Evolutionary conservation across 768 basidiomycete genomes (phyloP), one percentile per base, ranked within the genome.

Genomic region (Paxillus ammoniavirescens): DNA sequence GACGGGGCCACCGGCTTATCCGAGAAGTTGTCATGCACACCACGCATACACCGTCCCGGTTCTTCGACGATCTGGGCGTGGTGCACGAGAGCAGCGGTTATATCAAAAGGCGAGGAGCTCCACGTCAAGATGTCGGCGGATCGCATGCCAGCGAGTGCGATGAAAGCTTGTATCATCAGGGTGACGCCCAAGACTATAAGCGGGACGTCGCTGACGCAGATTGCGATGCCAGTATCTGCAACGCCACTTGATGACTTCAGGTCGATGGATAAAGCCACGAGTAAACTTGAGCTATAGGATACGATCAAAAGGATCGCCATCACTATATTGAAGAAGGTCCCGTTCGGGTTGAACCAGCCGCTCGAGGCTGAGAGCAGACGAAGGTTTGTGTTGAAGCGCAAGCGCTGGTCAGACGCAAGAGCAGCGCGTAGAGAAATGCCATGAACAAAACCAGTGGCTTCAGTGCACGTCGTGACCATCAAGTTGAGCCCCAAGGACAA

Each of bases 21-120:
- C 23, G 40, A 23, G 2, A 28, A 31, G 8, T 9, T 26, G 17
- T 62, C 55, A 5, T 45, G 49, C 13, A 66, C 62, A 38, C 63
- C 51, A n/a, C 38, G 53, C 70, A 70, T 70, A 28, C 70, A 68
- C 9, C 47, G 65, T 4, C 57, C 62, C 3, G 54, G 36, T 23
- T 58, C 54, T 1, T 50, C 59, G 4, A 59, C 0, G 42, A 70
- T 60, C 8, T 61, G 61, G 2, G 60, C 54, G 8, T 70, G 62
- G 15, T 66, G 61, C 12, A 72, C 53, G 26, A 70, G 54, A 2
- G 69, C 70, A 1, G 70, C 66, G 3, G 68, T 67, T 1, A 64
- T 54, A 12, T 68, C 68, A 14, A 72, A 58, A 15, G 65, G 54
- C 1, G 69, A 70, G 28, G 68, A 65, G 17, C 70, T 72, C 70